These are phyloP conservation scores for Colletotrichum viniferum DNA, from an alignment of 2,329 filamentous ascomycete genomes.

Conservation along the genomic window DNA sequence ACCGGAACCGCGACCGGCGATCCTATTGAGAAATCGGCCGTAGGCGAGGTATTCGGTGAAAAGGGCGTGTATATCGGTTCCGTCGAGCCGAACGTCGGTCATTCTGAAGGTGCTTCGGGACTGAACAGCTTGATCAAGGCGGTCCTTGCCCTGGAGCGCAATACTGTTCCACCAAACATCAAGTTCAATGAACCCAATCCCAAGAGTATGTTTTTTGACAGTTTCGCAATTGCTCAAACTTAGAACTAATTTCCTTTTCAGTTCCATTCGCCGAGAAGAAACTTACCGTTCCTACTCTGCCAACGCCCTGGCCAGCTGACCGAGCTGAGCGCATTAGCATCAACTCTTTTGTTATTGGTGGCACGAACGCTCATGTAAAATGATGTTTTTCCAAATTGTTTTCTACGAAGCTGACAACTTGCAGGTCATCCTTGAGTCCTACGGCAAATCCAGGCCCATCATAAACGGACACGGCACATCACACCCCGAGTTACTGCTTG, in stretches of 20 bases:
- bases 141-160: slow-evolving; percentile 41
- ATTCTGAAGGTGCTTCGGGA: slow-evolving; percentile 47
- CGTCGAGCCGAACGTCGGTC: slow-evolving; percentile 44
- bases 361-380: slow-evolving; percentile 36
- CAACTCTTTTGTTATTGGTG: slow-evolving; percentile 37
- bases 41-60: slow-evolving; percentile 24
- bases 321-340: slow-evolving; percentile 37
- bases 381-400: not conserved
- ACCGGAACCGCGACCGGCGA: slow-evolving; percentile 51
- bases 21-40: slow-evolving; percentile 40
- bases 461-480: not conserved
- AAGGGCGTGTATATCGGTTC: slow-evolving; percentile 29
- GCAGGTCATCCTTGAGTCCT: not conserved
- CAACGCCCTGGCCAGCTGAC: slow-evolving; percentile 23
- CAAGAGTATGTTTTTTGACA: slow-evolving; percentile 24
- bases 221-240: rapidly evolving
- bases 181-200: slow-evolving; percentile 36
- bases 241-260: rapidly evolving
- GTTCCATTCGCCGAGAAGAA: not conserved
- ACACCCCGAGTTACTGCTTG: not conserved
- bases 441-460: not conserved
- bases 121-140: slow-evolving; percentile 47
- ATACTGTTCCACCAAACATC: slow-evolving; percentile 41
- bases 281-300: slow-evolving; percentile 33
- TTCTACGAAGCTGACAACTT: not conserved